phyloP scores from a whole-genome alignment of 257 asterid species.

The Eucommia ulmoides region DNA sequence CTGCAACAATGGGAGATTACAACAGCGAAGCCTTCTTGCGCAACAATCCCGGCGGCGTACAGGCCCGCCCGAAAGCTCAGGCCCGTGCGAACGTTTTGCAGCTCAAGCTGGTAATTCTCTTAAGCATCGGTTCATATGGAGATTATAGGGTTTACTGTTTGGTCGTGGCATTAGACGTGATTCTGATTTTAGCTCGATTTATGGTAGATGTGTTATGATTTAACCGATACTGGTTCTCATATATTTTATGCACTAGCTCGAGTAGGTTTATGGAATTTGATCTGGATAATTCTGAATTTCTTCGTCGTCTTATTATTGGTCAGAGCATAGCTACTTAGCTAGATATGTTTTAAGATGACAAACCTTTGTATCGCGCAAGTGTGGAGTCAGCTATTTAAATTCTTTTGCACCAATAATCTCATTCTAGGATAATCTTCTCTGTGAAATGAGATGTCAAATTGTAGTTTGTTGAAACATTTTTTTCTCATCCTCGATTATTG shows the following conservation, averaged over 20 bases:
- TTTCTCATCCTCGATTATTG: no score
- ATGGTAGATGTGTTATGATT: background rate
- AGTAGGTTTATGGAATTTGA: no score
- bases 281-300: no score
- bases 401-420: no score
- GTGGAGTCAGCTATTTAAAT: no score
- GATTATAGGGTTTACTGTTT: background rate
- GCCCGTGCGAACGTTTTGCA: slow-evolving; percentile 91
- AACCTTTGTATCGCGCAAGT: no score
- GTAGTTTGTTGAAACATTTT: no score
- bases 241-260: no score
- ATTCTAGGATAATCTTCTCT: no score
- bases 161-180: background rate
- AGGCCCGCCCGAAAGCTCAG: slow-evolving; percentile 93
- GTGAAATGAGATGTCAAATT: no score
- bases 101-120: slow-evolving; percentile 59
- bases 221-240: background rate
- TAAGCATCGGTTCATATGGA: no score
- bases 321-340: background rate
- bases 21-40: slow-evolving; percentile 93
- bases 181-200: background rate
- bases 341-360: no score
- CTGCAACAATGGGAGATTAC: slow-evolving; percentile 60
- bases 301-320: background rate
- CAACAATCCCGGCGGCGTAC: slow-evolving; percentile 76